These are phyloP conservation scores for Metarhizium robertsii DNA, from an alignment of 2,329 filamentous ascomycete genomes.

Conservation along the genomic window DNA sequence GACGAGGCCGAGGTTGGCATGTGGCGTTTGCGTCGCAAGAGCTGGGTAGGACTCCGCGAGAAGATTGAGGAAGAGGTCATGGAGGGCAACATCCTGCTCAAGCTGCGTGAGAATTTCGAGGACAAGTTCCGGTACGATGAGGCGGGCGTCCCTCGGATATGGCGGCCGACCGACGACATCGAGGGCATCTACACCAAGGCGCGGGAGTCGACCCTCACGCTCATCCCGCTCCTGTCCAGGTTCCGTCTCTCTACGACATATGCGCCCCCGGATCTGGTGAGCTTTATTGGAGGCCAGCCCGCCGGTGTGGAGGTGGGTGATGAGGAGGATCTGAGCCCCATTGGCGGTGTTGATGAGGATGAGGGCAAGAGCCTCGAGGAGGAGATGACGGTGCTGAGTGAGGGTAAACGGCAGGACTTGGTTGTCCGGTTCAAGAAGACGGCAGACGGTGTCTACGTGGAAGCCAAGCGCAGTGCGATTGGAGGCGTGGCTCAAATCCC, in stretches of 20 bases:
- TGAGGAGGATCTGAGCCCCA: constrained; percentile 80
- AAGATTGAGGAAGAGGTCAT: constrained; percentile 97
- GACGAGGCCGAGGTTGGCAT: constrained; percentile 88
- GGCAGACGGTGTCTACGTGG: constrained; percentile 93
- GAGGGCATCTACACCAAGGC: constrained; percentile 91
- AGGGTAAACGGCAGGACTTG: constrained; percentile 83
- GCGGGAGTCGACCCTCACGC: constrained; percentile 79
- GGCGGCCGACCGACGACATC: constrained; percentile 94
- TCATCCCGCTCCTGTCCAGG: constrained; percentile 80
- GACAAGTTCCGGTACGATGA: constrained; percentile 99
- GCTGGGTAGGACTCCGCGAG: constrained; percentile 80
- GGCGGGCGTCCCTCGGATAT: constrained; percentile 86
- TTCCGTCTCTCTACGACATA: constrained; percentile 73
- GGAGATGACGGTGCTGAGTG: constrained; percentile 89
- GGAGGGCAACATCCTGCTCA: constrained; percentile 91
- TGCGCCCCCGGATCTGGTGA: constrained; percentile 69
- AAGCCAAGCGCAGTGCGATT: constrained; percentile 94
- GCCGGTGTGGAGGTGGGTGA: constrained; percentile 67
- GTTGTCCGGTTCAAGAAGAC: constrained; percentile 97
- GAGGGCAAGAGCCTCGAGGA: constrained; percentile 92
- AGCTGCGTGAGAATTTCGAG: constrained; percentile 96
- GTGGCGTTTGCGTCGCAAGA: constrained; percentile 88
- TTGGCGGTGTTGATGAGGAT: constrained; percentile 90
- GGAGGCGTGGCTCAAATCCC: constrained; percentile 91
- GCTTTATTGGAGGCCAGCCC: constrained; percentile 75